These are phyloP conservation scores for Zalaria sp. DNA, from an alignment of 2,329 filamentous ascomycete genomes.

Conservation along the genomic window DNA sequence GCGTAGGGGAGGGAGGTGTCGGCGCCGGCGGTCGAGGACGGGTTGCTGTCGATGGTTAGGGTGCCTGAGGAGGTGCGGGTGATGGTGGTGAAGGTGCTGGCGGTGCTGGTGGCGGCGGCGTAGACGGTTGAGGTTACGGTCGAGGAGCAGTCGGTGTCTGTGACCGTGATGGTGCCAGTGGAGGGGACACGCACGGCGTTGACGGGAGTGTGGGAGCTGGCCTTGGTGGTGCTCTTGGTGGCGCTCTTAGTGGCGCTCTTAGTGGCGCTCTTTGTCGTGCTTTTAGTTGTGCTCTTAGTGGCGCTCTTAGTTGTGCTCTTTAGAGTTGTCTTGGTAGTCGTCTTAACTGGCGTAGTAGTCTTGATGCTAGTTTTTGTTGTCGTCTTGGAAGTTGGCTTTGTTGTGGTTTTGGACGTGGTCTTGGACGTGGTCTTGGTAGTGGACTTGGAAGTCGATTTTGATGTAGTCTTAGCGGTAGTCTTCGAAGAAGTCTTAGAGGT, in stretches of 20 bases:
- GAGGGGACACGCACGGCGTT: background rate
- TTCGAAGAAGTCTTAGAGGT: background rate
- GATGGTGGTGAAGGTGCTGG: conserved; percentile 1
- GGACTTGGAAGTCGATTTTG: background rate
- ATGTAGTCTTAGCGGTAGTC: background rate
- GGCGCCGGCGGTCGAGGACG: conserved; percentile 4
- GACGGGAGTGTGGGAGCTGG: background rate
- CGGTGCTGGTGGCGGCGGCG: conserved; percentile 5
- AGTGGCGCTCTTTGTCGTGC: background rate
- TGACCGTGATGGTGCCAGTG: conserved; percentile 11
- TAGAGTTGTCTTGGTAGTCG: background rate
- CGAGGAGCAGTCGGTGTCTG: conserved; percentile 4
- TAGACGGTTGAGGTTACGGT: conserved; percentile 4
- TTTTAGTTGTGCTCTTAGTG: background rate
- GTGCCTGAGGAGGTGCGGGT: conserved; percentile 5
- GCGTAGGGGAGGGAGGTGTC: conserved; percentile 9
- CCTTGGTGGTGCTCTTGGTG: background rate
- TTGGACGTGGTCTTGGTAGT: conserved; percentile 1
- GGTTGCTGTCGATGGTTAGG: conserved; percentile 5
- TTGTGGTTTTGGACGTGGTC: background rate
- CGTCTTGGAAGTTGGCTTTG: background rate
- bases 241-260: too few species aligned
- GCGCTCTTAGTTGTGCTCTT: background rate
- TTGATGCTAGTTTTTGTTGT: background rate
- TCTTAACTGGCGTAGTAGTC: background rate